A percentile compares a stretch with the other conserved stretches of the same genome.
phyloP scores from a whole-genome alignment of 768 basidiomycete species.

The Tulasnella sp. region DNA sequence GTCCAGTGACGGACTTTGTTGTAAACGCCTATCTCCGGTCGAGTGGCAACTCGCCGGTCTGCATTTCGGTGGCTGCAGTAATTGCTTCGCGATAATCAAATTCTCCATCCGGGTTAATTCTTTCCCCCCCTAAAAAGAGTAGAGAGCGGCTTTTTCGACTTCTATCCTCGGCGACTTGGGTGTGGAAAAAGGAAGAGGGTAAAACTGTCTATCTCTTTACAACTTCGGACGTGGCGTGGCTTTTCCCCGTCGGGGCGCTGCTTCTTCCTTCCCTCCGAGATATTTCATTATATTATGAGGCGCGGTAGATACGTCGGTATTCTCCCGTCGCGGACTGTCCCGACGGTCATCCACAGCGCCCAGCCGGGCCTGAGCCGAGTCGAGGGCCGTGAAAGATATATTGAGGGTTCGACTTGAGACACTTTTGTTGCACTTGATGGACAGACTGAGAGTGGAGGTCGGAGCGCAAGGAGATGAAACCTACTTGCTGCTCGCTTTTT shows the following conservation, averaged over 20 bases:
- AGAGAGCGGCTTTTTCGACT: constrained; percentile 5
- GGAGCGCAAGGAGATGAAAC: not conserved
- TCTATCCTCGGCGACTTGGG: not conserved
- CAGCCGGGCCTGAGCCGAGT: not conserved
- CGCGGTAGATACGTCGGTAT: not conserved
- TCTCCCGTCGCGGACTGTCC: not conserved
- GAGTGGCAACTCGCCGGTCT: not conserved
- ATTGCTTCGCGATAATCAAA: not conserved
- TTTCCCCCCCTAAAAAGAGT: not conserved
- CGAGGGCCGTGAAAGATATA: constrained; percentile 5
- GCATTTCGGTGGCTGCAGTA: not conserved
- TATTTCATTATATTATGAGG: not conserved
- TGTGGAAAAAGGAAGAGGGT: not conserved
- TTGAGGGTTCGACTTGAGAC: not conserved
- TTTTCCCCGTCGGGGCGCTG: not conserved
- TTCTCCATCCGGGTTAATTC: not conserved
- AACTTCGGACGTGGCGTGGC: not conserved
- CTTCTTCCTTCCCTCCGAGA: not conserved
- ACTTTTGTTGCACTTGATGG: not conserved
- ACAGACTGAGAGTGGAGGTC: not conserved
- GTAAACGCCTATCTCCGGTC: constrained; percentile 1
- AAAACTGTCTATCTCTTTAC: not conserved
- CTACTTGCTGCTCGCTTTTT: not conserved
- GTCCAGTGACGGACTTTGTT: constrained; percentile 44
- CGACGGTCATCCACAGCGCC: not conserved